Base-by-base conservation (phyloP, 441 rosid species). In the Manihot esculenta region DNA sequence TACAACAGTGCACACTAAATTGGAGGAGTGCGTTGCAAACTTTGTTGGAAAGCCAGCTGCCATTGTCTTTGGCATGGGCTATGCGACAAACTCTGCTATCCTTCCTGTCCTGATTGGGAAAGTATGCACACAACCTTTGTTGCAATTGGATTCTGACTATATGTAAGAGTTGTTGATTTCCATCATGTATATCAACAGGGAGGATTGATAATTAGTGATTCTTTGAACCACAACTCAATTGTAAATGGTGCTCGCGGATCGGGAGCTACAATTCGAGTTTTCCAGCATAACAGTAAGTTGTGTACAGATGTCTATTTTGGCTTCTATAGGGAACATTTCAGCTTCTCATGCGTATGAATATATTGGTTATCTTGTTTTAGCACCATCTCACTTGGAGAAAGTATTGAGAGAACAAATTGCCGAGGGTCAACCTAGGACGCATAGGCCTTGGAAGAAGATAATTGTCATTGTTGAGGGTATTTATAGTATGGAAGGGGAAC, bases 201-300 rank as follows among this genome's bases (percentile, higher is more conserved):
- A 74, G 85, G 89, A n/a, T 77, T 91, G 81, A 88, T 91, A 35
- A 80, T 91, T 23, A 91, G 98, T 73, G 97, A 93, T 81, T 88
- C 98, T 1, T 76, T 93, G 79, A 93, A 91, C 83, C 98, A 93
- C 74, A 91, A 84, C 75, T 93, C 97, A 10, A 89, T 91, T 75
- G 87, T 91, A 60, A 93, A 86, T 85, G 98, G 98, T 71, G 98
- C 94, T 51, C 88, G 96, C 71, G 97, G 98, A 64, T 91, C 98
- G 15, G 93, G 91, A 73, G 95, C 97, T 58, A 88, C 91, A 5
- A 66, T 91, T 51, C 84, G 92, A 24, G 97, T 92, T 81, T 91
- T 88, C 78, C 92, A 85, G 68, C 87, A 90, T 74, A 92, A 92
- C 61, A 85, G 96, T 89, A 77, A 50, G 98, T 82, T 61, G 10